Evolutionary conservation across 1,139 yeast species (phyloP), one percentile per base, ranked within the genome.

Genomic region (Yamadazyma membranifaciens): DNA sequence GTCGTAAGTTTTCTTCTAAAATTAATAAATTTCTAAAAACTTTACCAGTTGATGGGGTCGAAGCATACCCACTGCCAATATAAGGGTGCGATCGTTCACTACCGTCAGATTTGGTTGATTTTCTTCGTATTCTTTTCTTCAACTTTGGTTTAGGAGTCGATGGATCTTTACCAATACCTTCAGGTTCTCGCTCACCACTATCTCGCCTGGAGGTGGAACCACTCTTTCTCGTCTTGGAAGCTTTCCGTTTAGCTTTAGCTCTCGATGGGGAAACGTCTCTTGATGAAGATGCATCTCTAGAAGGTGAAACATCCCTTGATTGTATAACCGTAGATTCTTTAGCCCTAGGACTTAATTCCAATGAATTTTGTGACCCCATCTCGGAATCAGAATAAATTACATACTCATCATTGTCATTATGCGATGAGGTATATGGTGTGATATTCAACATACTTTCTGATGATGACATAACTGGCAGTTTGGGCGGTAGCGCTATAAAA

Each of bases 1-100:
- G 81, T 33, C 97, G 73, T 40, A 91, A 65, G 44, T 87, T 83
- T 56, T 89, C 96, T 59, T 92, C 98, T 40, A 89, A 60, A 20
- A 91, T 84, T 37, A 92, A 69, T 49, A 92, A 63, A 58, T 89
- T 88, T 39, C 95, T 75, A 55, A 85, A 87, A 16, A 85, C 79
- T 63, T 82, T 81, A 3, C 92, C 85, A 0, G 87, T 77, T 6
- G 82, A 78, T 1, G 87, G 79, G 36, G 66, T 63, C 56, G 63
- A 67, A 1, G 73, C 63, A 46, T 69, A 69, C 3, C 75, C 75
- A 14, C 67, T 56, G 3, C 70, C 71, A 15, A 57, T 43, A 14
- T 36, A 39, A 11, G 37, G 35, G 35, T 49, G 48, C 10, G 65
- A 60, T 28, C 47, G 50, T 28, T 62, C 68, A 41, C 67, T 58